Percentiles rank a stretch among this genome's conserved stretches.
Evolutionary conservation across 257 asterid species (phyloP).

Genomic region (Capsicum pubescens): DNA sequence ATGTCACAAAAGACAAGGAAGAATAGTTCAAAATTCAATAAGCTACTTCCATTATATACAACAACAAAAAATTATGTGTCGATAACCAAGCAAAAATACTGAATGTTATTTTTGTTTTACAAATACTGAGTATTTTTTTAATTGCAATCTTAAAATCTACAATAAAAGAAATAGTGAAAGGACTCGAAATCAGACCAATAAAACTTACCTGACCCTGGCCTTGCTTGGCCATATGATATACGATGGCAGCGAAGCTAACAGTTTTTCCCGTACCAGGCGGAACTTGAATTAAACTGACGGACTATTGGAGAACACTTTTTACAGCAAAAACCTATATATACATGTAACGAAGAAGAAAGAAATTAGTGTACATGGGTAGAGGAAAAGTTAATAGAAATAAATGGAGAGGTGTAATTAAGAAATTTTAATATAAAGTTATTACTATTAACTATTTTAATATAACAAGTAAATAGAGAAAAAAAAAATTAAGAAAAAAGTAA

Average conservation of each 20-base stretch:
- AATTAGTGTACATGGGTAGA: too few relatives aligned
- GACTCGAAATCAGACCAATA: not conserved
- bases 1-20: constrained; percentile 4
- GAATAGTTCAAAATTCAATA: constrained; percentile 13
- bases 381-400: too few relatives aligned
- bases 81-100: constrained; percentile 2
- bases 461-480: too few relatives aligned
- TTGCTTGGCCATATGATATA: constrained; percentile 99
- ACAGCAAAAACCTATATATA: constrained; percentile 85
- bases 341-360: not conserved
- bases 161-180: not conserved
- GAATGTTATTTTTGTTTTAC: not conserved
- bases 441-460: too few relatives aligned
- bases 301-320: constrained; percentile 97
- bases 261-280: constrained; percentile 99
- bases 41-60: constrained; percentile 20
- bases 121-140: not conserved
- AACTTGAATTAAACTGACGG: constrained; percentile 95
- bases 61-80: not conserved
- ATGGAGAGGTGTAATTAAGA: too few relatives aligned
- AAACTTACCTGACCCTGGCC: constrained; percentile 91
- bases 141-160: not conserved
- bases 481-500: too few relatives aligned
- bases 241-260: constrained; percentile 97
- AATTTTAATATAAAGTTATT: too few relatives aligned